A percentile compares a stretch with the other conserved stretches of the same genome.
Conservation (phyloP, 139 green algal species). For the Medakamo hakoo region DNA sequence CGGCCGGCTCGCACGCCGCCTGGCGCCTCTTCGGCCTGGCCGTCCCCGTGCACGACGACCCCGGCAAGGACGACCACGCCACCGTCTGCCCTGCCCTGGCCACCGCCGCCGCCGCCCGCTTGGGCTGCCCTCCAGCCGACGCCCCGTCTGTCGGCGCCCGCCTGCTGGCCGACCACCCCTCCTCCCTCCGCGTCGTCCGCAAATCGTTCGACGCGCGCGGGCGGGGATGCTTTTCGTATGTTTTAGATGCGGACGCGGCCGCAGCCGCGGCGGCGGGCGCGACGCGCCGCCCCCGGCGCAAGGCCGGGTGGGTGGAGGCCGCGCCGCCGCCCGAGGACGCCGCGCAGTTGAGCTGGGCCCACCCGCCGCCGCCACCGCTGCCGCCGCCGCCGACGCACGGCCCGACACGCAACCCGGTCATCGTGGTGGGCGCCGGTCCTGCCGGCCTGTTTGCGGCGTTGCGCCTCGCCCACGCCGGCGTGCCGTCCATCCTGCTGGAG, state of each 20-base stretch:
- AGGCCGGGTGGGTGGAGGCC: slow-evolving; percentile 1
- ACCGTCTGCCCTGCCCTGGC: slow-evolving; percentile 13
- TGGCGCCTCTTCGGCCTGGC: slow-evolving; percentile 30
- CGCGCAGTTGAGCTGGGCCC: background rate
- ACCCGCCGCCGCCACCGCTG: background rate
- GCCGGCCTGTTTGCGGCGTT: slow-evolving; percentile 72
- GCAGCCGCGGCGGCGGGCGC: slow-evolving; percentile 8
- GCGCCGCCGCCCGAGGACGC: background rate
- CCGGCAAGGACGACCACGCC: slow-evolving; percentile 36
- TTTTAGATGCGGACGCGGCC: slow-evolving; percentile 33
- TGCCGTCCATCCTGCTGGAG: slow-evolving; percentile 54
- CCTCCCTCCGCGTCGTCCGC: slow-evolving; percentile 20
- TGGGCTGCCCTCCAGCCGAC: no score
- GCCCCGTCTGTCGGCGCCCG: background rate
- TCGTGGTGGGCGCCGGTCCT: slow-evolving; percentile 45
- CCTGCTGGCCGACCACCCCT: background rate
- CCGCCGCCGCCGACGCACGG: background rate
- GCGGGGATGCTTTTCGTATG: slow-evolving; percentile 30
- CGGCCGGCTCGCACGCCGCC: no score
- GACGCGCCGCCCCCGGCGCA: no score
- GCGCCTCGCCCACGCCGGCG: slow-evolving; percentile 33
- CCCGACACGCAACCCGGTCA: slow-evolving; percentile 3
- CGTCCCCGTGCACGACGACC: slow-evolving; percentile 23
- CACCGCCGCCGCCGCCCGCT: slow-evolving; percentile 8
- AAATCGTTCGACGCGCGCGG: slow-evolving; percentile 37